These are phyloP conservation scores for Leccinum pellstonianum DNA, from an alignment of 768 basidiomycete species.

Conservation along the genomic window DNA sequence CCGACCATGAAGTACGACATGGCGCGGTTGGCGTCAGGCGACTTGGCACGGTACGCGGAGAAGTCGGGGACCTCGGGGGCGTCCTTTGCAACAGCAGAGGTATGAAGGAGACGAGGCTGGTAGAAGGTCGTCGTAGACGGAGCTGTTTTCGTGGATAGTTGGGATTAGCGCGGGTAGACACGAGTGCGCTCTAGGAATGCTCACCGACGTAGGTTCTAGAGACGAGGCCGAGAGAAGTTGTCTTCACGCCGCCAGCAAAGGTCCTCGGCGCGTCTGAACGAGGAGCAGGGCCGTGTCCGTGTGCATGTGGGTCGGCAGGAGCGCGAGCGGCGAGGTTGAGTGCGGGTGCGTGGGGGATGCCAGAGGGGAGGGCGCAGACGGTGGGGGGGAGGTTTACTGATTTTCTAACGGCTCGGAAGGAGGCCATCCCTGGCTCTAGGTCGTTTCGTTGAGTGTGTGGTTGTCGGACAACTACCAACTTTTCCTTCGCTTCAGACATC, in stretches of 20 bases:
- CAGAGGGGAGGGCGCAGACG: constrained; percentile 72
- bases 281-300: constrained; percentile 53
- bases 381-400: constrained; percentile 81
- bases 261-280: constrained; percentile 62
- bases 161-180: constrained; percentile 17
- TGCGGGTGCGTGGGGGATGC: constrained; percentile 73
- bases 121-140: constrained; percentile 53
- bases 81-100: constrained; percentile 64
- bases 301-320: constrained; percentile 55
- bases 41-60: constrained; percentile 71
- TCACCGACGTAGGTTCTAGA: constrained; percentile 66
- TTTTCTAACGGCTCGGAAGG: constrained; percentile 75
- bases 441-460: background rate
- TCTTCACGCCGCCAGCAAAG: constrained; percentile 58
- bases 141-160: constrained; percentile 23
- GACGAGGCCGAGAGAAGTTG: constrained; percentile 52
- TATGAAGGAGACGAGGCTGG: constrained; percentile 75
- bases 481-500: constrained; percentile 7
- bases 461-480: background rate
- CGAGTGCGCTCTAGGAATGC: constrained; percentile 18
- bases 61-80: constrained; percentile 89
- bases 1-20: constrained; percentile 91
- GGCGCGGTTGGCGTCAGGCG: constrained; percentile 65
- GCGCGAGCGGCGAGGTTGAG: constrained; percentile 73
- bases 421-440: constrained; percentile 47